A percentile compares a stretch with the other conserved stretches of the same genome.
Evolutionary conservation across 2,329 filamentous ascomycete species (phyloP).

Genomic region (Colletotrichum karsti): DNA sequence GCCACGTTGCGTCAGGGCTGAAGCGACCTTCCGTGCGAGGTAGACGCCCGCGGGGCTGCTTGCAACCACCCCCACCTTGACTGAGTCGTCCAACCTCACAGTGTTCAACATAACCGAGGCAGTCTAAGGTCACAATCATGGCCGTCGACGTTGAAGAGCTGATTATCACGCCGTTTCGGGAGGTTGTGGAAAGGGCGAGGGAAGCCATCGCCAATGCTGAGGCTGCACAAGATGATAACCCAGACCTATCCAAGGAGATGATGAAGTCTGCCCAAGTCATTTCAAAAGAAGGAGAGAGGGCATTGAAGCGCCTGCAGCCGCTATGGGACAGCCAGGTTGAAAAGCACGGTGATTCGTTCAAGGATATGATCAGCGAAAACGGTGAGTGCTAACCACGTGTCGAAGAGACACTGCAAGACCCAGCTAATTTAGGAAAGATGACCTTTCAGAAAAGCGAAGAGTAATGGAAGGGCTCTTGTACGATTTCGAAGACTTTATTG

Average conservation of each 20-base stretch:
- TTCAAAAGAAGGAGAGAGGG: conserved; percentile 46
- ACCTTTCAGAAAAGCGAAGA: conserved; percentile 38
- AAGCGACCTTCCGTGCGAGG: not conserved
- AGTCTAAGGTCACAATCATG: too few species aligned
- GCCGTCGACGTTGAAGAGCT: conserved; percentile 27
- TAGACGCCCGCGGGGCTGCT: not conserved
- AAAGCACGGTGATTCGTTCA: conserved; percentile 46
- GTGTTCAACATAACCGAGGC: not conserved
- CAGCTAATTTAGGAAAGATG: conserved; percentile 30
- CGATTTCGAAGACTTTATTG: conserved; percentile 52
- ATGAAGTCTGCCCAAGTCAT: conserved; percentile 42
- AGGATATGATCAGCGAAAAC: conserved; percentile 43
- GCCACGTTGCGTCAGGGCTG: not conserved
- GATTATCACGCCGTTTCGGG: conserved; percentile 41
- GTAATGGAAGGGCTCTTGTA: conserved; percentile 50
- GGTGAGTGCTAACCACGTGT: conserved; percentile 33
- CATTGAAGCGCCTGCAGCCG: conserved; percentile 45
- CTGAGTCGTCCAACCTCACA: not conserved
- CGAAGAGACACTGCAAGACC: not conserved
- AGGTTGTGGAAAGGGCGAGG: conserved; percentile 47
- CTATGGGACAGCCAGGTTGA: conserved; percentile 46
- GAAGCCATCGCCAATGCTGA: conserved; percentile 45
- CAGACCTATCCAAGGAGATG: conserved; percentile 38
- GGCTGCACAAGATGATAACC: conserved; percentile 32
- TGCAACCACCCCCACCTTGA: not conserved